These are phyloP conservation scores for Lasiosphaeria ovina DNA, from an alignment of 495 filamentous ascomycete genomes.

Conservation along the genomic window DNA sequence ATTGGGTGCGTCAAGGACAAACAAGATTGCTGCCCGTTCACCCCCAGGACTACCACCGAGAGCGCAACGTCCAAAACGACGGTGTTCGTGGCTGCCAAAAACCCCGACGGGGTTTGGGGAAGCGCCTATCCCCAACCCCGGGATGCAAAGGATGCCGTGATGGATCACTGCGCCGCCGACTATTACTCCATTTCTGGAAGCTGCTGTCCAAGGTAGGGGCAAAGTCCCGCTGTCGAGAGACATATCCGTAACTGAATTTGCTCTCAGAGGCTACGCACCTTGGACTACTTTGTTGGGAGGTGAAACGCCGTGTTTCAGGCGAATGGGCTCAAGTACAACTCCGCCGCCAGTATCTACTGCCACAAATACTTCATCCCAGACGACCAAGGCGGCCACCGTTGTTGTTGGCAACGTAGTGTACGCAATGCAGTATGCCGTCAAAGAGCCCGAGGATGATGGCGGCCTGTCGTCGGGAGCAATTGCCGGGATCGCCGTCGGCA, in stretches of 20 bases:
- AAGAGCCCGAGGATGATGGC: not conserved
- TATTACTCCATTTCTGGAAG: constrained; percentile 20
- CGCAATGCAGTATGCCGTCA: constrained; percentile 18
- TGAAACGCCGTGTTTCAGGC: constrained; percentile 24
- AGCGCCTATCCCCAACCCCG: constrained; percentile 14
- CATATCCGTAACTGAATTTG: not conserved
- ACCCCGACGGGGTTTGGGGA: not conserved
- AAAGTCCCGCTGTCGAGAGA: not conserved
- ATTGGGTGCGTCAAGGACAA: constrained; percentile 22
- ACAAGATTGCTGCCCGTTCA: constrained; percentile 26
- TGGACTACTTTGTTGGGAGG: constrained; percentile 24
- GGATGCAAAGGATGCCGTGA: constrained; percentile 6
- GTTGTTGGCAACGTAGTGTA: constrained; percentile 16
- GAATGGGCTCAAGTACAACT: constrained; percentile 5
- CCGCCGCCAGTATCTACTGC: constrained; percentile 2
- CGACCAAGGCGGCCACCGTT: constrained; percentile 16
- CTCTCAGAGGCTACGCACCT: constrained; percentile 17
- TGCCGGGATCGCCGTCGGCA: constrained; percentile 20
- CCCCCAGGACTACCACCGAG: constrained; percentile 1
- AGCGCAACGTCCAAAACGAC: not conserved
- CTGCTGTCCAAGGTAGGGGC: constrained; percentile 27
- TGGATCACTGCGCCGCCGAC: constrained; percentile 19
- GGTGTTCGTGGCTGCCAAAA: not conserved
- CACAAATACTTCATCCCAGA: not conserved
- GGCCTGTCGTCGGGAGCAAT: constrained; percentile 16